Evolutionary conservation across 352 stramenopile species (phyloP).

Genomic region (Aphanomyces astaci): DNA sequence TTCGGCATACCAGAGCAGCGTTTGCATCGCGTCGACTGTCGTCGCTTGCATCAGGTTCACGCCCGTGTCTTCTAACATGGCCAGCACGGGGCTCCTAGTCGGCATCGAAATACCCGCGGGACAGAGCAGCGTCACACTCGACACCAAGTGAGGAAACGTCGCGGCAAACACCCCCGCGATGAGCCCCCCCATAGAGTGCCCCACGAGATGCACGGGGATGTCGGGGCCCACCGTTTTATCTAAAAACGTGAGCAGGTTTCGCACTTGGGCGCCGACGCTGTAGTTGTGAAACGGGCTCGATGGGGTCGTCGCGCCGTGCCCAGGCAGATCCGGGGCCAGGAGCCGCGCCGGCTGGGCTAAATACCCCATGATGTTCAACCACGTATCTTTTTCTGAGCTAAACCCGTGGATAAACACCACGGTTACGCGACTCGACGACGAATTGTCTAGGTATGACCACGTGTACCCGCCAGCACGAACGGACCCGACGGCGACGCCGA

Average conservation of each 20-base stretch:
- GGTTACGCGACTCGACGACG: background rate
- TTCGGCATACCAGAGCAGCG: no score
- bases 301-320: constrained; percentile 44
- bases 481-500: background rate
- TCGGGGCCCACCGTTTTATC: constrained; percentile 41
- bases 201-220: constrained; percentile 58
- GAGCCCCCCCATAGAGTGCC: constrained; percentile 72
- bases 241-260: constrained; percentile 51
- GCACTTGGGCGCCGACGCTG: constrained; percentile 40
- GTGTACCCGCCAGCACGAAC: background rate
- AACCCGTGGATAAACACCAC: constrained; percentile 62
- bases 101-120: constrained; percentile 57
- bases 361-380: constrained; percentile 39
- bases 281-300: no score
- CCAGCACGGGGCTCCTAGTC: constrained; percentile 44
- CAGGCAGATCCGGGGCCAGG: constrained; percentile 54
- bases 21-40: constrained; percentile 51
- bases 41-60: constrained; percentile 57
- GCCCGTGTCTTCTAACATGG: constrained; percentile 47
- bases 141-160: constrained; percentile 45
- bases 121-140: constrained; percentile 69
- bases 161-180: constrained; percentile 59
- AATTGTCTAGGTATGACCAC: constrained; percentile 11
- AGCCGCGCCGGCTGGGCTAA: constrained; percentile 49
- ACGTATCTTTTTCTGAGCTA: constrained; percentile 59